Conservation (phyloP, 345 rosid species). For the Eucalyptus regnans region DNA sequence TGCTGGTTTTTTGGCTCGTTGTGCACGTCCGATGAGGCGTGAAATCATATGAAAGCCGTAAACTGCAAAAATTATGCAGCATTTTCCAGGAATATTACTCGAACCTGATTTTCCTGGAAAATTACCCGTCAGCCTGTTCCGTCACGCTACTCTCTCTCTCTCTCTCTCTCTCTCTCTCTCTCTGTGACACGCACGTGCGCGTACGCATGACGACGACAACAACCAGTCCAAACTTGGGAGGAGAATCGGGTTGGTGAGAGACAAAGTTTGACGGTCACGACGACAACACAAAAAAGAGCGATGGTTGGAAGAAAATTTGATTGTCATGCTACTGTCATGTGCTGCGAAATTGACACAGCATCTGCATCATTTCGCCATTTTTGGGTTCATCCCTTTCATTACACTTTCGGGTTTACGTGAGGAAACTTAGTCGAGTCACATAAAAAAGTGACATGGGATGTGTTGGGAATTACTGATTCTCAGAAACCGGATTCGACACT, state of each 20-base stretch:
- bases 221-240: neutral
- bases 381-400: too few relatives aligned
- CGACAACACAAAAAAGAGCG: neutral
- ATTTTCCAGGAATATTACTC: too few relatives aligned
- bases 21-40: rapidly evolving
- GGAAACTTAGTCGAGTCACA: too few relatives aligned
- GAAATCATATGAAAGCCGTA: neutral
- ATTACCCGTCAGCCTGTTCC: too few relatives aligned
- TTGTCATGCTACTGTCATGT: rapidly evolving
- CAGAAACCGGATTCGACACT: too few relatives aligned
- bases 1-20: neutral
- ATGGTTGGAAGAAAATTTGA: neutral
- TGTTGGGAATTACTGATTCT: too few relatives aligned
- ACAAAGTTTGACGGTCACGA: neutral
- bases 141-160: too few relatives aligned
- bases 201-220: neutral
- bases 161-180: neutral
- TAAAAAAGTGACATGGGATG: rapidly evolving
- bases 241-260: neutral
- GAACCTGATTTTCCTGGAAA: too few relatives aligned
- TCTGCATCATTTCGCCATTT: too few relatives aligned
- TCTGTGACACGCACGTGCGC: neutral
- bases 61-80: too few relatives aligned
- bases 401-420: rapidly evolving
- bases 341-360: too few relatives aligned